Conservation (phyloP, 2,329 filamentous ascomycete species). For the Albifimbria verrucaria region DNA sequence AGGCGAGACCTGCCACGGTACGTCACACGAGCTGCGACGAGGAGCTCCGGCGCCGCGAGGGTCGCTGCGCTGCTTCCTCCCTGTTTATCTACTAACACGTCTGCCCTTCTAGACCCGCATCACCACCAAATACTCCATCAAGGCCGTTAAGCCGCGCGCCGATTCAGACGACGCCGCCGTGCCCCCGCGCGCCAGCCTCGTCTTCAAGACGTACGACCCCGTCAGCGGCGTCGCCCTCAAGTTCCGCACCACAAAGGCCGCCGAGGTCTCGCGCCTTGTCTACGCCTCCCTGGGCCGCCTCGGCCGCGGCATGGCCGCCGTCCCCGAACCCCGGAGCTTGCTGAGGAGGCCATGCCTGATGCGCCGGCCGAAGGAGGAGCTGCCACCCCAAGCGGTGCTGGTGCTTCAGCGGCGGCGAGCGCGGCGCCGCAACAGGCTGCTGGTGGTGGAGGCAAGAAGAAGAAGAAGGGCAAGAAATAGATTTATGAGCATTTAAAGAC, state of each 20-base stretch:
- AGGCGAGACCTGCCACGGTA: slow-evolving; percentile 83
- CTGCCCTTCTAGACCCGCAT: slow-evolving; percentile 67
- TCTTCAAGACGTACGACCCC: slow-evolving; percentile 87
- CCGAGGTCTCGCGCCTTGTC: slow-evolving; percentile 82
- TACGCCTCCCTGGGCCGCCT: slow-evolving; percentile 67
- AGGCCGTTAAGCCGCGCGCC: slow-evolving; percentile 32
- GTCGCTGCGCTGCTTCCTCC: too few relatives aligned
- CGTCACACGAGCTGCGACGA: slow-evolving; percentile 27
- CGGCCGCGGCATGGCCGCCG: slow-evolving; percentile 64
- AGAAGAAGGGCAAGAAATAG: slow-evolving; percentile 70
- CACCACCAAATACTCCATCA: slow-evolving; percentile 86
- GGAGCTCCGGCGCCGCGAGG: too few relatives aligned
- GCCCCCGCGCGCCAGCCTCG: slow-evolving; percentile 65
- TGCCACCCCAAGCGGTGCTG: slow-evolving; percentile 18
- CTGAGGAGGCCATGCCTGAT: slow-evolving; percentile 42
- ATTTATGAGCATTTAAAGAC: too few relatives aligned
- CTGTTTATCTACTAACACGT: neutral
- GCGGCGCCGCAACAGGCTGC: slow-evolving; percentile 23
- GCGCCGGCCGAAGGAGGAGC: slow-evolving; percentile 31
- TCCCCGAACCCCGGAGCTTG: slow-evolving; percentile 42
- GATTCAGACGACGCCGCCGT: slow-evolving; percentile 21
- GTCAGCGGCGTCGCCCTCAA: slow-evolving; percentile 78
- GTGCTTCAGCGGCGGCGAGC: slow-evolving; percentile 21
- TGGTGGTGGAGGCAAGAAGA: slow-evolving; percentile 55
- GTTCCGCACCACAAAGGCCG: slow-evolving; percentile 86